These are phyloP conservation scores for Thamnidium elegans DNA, from an alignment of 192 early-diverging fungal genomes.

Conservation along the genomic window DNA sequence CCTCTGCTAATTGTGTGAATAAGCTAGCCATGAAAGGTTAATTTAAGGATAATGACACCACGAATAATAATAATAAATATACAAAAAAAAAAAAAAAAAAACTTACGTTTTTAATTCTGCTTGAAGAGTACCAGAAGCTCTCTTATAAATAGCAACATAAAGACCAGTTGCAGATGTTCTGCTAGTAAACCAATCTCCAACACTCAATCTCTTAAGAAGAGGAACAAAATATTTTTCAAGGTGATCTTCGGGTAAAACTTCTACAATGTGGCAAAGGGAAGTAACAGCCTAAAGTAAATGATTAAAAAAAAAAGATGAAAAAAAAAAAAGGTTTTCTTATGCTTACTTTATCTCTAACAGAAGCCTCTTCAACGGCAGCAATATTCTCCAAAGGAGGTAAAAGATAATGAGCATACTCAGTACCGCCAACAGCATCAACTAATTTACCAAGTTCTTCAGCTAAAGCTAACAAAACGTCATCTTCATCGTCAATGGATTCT, in stretches of 20 bases:
- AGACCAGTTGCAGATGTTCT: conserved; percentile 91
- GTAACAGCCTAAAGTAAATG: conserved; percentile 79
- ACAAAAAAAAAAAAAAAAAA: not conserved
- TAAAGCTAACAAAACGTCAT: conserved; percentile 91
- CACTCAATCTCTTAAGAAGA: conserved; percentile 84
- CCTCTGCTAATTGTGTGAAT: conserved; percentile 80
- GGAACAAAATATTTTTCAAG: conserved; percentile 90
- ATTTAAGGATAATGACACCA: conserved; percentile 1
- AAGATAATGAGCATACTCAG: conserved; percentile 80
- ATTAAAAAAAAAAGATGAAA: conserved; percentile 3
- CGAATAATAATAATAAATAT: not conserved
- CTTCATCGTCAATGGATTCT: conserved; percentile 99
- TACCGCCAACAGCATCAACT: conserved; percentile 90
- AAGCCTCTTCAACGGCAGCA: conserved; percentile 95
- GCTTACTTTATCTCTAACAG: conserved; percentile 94
- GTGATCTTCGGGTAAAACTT: conserved; percentile 69
- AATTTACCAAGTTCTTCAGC: conserved; percentile 94
- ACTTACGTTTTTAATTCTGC: conserved; percentile 80
- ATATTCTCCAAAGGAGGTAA: conserved; percentile 93
- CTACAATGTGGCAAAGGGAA: conserved; percentile 83
- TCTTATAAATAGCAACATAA: conserved; percentile 81
- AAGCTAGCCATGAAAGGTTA: conserved; percentile 40
- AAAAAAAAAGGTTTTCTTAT: not conserved
- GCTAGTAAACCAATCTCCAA: conserved; percentile 98
- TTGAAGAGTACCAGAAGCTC: conserved; percentile 69